A percentile compares a stretch with the other conserved stretches of the same genome.
Conservation (phyloP, 176 grass and related monocot species). For the Aegilops bicornis region DNA sequence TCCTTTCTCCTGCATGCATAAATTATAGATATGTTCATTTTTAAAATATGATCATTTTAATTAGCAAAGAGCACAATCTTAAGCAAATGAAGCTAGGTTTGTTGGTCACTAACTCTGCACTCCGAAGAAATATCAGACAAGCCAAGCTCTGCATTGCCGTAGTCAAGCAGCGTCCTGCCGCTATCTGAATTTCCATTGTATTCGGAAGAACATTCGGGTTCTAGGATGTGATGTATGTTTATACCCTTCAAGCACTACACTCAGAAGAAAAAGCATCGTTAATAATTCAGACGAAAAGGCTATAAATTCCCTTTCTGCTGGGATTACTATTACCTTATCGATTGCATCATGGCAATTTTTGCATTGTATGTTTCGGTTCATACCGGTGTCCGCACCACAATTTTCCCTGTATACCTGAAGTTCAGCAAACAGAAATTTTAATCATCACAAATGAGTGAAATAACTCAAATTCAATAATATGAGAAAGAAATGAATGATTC, state of each 20-base stretch:
- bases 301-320: neutral
- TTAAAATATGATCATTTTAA: neutral
- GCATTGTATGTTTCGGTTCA: neutral
- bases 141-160: neutral
- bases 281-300: neutral
- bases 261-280: neutral
- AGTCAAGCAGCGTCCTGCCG: neutral
- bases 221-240: conserved; percentile 4
- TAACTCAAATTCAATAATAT: neutral
- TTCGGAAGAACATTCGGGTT: neutral
- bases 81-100: too few relatives aligned
- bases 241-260: neutral
- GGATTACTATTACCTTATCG: neutral
- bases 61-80: neutral
- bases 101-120: too few relatives aligned
- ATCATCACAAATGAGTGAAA: neutral
- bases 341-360: neutral
- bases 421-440: neutral
- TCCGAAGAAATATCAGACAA: too few relatives aligned
- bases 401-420: neutral
- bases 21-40: too few relatives aligned
- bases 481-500: neutral
- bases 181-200: neutral
- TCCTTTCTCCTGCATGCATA: neutral
- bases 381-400: neutral